phyloP scores from a whole-genome alignment of 495 filamentous ascomycete genomes.

The Podospora pseudoanserina region DNA sequence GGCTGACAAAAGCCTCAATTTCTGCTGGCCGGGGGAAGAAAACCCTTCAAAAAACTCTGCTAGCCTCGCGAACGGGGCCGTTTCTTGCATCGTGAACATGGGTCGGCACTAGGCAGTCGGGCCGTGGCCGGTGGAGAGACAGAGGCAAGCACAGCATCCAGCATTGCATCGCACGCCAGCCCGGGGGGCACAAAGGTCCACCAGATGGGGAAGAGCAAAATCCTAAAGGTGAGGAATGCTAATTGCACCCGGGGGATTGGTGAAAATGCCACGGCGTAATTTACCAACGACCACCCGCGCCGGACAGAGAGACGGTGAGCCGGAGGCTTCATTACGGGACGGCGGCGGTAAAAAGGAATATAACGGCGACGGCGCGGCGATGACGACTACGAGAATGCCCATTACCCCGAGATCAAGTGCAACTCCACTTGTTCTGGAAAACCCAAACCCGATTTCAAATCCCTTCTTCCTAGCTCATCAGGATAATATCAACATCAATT shows the following conservation, averaged over 20 bases:
- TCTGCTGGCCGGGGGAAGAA: neutral
- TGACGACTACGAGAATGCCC: neutral
- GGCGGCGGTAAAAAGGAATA: neutral
- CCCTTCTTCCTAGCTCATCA: neutral
- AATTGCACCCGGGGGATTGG: neutral
- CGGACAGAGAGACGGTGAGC: neutral
- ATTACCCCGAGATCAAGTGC: neutral
- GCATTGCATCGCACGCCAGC: neutral
- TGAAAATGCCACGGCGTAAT: neutral
- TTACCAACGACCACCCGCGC: neutral
- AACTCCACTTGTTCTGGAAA: constrained; percentile 22
- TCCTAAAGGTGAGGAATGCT: neutral
- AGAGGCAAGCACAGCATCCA: neutral
- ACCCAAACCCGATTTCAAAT: neutral
- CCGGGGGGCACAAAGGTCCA: neutral
- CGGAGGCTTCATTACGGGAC: neutral
- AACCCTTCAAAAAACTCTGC: neutral
- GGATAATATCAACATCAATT: neutral
- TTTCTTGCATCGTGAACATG: neutral
- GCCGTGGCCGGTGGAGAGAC: constrained; percentile 12
- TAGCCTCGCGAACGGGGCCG: neutral
- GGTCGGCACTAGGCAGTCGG: constrained; percentile 15
- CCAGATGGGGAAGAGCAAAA: constrained; percentile 4
- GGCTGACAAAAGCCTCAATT: constrained; percentile 1
- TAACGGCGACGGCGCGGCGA: neutral